These are phyloP conservation scores for Cerioporus squamosus DNA, from an alignment of 1,284 basidiomycete genomes.

Conservation along the genomic window DNA sequence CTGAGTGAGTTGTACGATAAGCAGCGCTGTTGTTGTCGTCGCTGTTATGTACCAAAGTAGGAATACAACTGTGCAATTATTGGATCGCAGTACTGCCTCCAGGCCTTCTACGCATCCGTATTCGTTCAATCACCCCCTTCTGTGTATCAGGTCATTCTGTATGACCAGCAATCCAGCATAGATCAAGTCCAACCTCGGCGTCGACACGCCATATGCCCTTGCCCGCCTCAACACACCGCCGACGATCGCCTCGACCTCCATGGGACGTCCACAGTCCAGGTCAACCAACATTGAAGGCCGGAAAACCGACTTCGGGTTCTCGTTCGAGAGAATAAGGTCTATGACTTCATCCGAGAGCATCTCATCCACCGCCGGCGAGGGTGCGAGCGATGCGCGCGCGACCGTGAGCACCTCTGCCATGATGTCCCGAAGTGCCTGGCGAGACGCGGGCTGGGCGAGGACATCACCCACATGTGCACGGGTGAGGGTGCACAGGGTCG, in stretches of 20 bases:
- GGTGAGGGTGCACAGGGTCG: slow-evolving; percentile 43
- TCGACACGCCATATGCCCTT: slow-evolving; percentile 42
- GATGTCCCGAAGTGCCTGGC: slow-evolving; percentile 27
- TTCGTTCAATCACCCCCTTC: slow-evolving; percentile 1
- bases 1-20: background rate
- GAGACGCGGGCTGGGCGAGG: slow-evolving; percentile 24
- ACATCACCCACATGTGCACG: slow-evolving; percentile 42
- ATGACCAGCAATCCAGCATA: slow-evolving; percentile 32
- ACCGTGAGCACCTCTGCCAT: slow-evolving; percentile 38
- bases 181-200: slow-evolving; percentile 28
- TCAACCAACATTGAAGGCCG: slow-evolving; percentile 60
- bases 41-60: background rate
- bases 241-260: slow-evolving; percentile 69
- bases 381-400: slow-evolving; percentile 36
- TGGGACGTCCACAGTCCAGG: slow-evolving; percentile 53
- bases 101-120: background rate
- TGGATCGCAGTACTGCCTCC: background rate
- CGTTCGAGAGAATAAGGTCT: slow-evolving; percentile 33
- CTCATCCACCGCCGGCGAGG: slow-evolving; percentile 21
- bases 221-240: slow-evolving; percentile 64
- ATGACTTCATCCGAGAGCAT: slow-evolving; percentile 34
- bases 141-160: slow-evolving; percentile 23
- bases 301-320: slow-evolving; percentile 35
- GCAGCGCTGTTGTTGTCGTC: too few relatives aligned
- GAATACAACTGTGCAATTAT: background rate